A percentile compares a stretch with the other conserved stretches of the same genome.
Evolutionary conservation across 2,329 filamentous ascomycete genomes (phyloP).

Genomic region (Aspergillus felis): DNA sequence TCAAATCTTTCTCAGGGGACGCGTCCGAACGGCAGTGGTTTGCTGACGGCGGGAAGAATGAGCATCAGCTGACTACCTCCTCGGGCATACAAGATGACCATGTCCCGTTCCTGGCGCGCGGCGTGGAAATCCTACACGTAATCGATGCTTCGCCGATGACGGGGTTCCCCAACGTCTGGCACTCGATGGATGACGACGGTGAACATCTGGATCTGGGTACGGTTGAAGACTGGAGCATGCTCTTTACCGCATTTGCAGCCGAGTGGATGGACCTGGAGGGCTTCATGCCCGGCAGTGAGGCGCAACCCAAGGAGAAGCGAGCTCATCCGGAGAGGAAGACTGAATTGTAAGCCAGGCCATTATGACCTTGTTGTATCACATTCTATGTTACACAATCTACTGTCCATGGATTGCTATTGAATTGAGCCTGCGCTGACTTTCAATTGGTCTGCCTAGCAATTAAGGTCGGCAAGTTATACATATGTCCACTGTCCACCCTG

Average conservation of each 20-base stretch:
- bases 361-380: neutral
- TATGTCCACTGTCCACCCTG: neutral
- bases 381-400: neutral
- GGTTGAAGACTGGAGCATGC: slow-evolving; percentile 80
- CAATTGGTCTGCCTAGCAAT: slow-evolving; percentile 8
- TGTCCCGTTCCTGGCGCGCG: slow-evolving; percentile 79
- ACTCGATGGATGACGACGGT: slow-evolving; percentile 76
- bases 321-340: slow-evolving; percentile 25
- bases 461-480: slow-evolving; percentile 6
- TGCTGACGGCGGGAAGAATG: slow-evolving; percentile 56
- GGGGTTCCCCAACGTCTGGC: slow-evolving; percentile 78
- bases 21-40: slow-evolving; percentile 56
- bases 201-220: slow-evolving; percentile 77
- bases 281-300: slow-evolving; percentile 32
- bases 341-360: slow-evolving; percentile 36
- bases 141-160: slow-evolving; percentile 63
- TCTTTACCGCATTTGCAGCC: slow-evolving; percentile 77
- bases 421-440: slow-evolving; percentile 12
- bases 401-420: neutral
- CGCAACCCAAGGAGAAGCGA: slow-evolving; percentile 6
- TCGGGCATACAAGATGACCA: slow-evolving; percentile 78
- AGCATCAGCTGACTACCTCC: slow-evolving; percentile 44
- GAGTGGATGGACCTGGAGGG: slow-evolving; percentile 88
- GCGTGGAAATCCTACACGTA: slow-evolving; percentile 83
- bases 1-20: slow-evolving; percentile 54